These are phyloP conservation scores for Eryngium alpinum DNA, from an alignment of 140 eudicot genomes.

Conservation along the genomic window DNA sequence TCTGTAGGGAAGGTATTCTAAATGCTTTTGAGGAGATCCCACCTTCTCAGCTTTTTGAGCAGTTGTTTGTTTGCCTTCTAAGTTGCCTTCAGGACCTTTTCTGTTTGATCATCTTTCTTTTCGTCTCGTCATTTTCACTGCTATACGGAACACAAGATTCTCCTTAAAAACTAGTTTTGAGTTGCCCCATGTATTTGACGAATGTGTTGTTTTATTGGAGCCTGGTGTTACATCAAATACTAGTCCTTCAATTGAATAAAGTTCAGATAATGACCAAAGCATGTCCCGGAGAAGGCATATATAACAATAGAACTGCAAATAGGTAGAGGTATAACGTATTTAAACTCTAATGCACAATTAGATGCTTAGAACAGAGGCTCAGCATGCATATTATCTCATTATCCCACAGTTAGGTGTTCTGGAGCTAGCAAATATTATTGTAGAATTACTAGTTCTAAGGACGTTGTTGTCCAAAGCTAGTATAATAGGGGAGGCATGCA, in stretches of 20 bases:
- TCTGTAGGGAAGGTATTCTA: conserved; percentile 74
- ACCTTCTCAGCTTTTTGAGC: conserved; percentile 75
- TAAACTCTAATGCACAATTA: background rate
- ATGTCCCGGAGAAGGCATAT: too few species aligned
- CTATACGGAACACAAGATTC: background rate
- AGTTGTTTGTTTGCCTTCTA: conserved; percentile 74
- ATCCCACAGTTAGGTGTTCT: background rate
- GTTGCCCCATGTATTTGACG: background rate
- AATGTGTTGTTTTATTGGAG: background rate
- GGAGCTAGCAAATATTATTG: background rate
- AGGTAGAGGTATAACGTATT: background rate
- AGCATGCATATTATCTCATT: background rate
- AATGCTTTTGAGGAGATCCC: conserved; percentile 58
- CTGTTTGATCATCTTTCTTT: background rate
- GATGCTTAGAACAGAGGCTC: background rate
- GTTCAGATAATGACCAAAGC: background rate
- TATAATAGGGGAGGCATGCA: background rate
- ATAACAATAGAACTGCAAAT: too few species aligned
- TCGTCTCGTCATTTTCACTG: background rate
- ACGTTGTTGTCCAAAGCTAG: background rate
- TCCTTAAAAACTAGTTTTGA: background rate
- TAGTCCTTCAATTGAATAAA: too few species aligned
- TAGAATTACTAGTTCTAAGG: background rate
- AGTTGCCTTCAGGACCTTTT: conserved; percentile 21
- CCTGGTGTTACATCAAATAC: too few species aligned